Percentiles rank a stretch among this genome's conserved stretches.
phyloP scores from a whole-genome alignment of 495 filamentous ascomycete species.

The Penicillium coffeae region DNA sequence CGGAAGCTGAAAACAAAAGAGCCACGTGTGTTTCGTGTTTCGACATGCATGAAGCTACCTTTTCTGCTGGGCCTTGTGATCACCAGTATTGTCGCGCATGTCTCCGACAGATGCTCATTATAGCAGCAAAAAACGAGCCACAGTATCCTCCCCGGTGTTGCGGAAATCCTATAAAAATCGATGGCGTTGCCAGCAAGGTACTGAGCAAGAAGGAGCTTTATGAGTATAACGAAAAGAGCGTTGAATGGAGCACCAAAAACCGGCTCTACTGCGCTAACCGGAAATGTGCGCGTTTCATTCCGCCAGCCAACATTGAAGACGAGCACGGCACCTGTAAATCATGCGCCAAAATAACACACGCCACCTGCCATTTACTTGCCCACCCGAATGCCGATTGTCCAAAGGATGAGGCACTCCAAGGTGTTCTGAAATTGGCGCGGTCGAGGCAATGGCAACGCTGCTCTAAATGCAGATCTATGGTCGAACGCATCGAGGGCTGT shows the following conservation, averaged over 20 bases:
- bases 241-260: neutral
- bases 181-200: neutral
- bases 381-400: neutral
- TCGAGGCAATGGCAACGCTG: neutral
- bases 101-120: neutral
- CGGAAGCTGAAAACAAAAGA: neutral
- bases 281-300: neutral
- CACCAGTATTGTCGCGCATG: neutral
- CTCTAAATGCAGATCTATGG: neutral
- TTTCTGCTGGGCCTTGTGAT: neutral
- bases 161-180: neutral
- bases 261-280: neutral
- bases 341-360: neutral
- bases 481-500: neutral
- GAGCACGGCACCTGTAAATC: neutral
- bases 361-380: neutral
- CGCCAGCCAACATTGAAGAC: neutral
- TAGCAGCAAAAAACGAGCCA: neutral
- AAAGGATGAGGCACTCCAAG: neutral
- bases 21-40: neutral
- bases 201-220: neutral
- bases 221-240: neutral
- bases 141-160: slow-evolving; percentile 1
- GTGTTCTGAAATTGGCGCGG: neutral
- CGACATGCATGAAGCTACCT: neutral